Evolutionary conservation across 495 filamentous ascomycete species (phyloP).

Genomic region (Stereocaulon alpinum): DNA sequence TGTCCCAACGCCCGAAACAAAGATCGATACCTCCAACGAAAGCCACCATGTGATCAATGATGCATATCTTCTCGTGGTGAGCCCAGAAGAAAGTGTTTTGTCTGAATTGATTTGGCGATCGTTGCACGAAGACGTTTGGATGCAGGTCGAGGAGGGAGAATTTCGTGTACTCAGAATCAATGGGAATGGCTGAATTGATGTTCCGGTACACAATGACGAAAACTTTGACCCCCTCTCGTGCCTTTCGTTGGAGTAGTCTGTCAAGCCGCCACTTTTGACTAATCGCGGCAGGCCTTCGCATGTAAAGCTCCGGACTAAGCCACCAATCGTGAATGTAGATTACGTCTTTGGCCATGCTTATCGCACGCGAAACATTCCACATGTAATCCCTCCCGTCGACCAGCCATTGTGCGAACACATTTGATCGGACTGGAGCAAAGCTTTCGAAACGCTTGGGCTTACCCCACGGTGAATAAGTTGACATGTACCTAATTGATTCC

Average conservation of each 20-base stretch:
- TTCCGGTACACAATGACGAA: conserved; percentile 98
- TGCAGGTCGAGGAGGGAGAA: conserved; percentile 94
- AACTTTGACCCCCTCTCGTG: conserved; percentile 89
- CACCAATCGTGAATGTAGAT: conserved; percentile 99
- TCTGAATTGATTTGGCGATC: conserved; percentile 92
- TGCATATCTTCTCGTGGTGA: conserved; percentile 93
- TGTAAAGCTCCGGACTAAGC: conserved; percentile 92
- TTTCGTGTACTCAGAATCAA: conserved; percentile 98
- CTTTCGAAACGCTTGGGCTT: conserved; percentile 78
- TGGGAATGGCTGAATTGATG: conserved; percentile 94
- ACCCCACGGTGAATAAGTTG: conserved; percentile 67
- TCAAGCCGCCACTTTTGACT: conserved; percentile 98
- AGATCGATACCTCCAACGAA: conserved; percentile 96
- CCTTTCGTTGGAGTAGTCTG: conserved; percentile 86
- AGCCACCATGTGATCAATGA: conserved; percentile 92
- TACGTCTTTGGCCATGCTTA: conserved; percentile 96
- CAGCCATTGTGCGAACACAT: conserved; percentile 90
- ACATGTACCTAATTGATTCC: conserved; percentile 81
- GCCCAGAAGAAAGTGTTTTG: conserved; percentile 99
- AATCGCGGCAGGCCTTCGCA: conserved; percentile 88
- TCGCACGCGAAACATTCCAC: conserved; percentile 97
- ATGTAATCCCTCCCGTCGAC: conserved; percentile 97
- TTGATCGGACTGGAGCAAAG: conserved; percentile 80
- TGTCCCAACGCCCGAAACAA: conserved; percentile 97
- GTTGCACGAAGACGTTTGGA: conserved; percentile 89